phyloP scores from a whole-genome alignment of 2,329 filamentous ascomycete species.

The Aureobasidium vineae region DNA sequence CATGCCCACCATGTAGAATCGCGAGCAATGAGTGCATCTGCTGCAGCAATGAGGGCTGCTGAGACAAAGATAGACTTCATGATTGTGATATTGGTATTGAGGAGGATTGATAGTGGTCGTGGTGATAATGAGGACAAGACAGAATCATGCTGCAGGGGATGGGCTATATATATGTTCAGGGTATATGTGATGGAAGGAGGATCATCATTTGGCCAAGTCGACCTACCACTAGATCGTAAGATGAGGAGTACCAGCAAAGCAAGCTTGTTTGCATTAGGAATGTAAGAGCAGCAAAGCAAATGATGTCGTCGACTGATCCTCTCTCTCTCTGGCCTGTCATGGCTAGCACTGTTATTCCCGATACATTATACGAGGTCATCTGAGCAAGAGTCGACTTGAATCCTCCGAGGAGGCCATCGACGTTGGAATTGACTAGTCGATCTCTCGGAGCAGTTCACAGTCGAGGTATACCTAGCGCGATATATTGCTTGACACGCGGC shows the following conservation, averaged over 20 bases:
- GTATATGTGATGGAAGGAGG: not conserved
- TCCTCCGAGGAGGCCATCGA: not conserved
- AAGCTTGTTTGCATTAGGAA: conserved; percentile 20
- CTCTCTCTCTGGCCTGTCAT: not conserved
- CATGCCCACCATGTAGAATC: conserved; percentile 38
- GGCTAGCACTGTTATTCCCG: not conserved
- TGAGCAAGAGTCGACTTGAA: not conserved
- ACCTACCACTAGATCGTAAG: conserved; percentile 8
- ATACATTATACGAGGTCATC: conserved; percentile 23
- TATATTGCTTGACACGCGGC: not conserved
- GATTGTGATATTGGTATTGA: conserved; percentile 11
- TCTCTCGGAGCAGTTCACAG: not conserved
- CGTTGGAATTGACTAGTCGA: conserved; percentile 11
- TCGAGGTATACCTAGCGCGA: conserved; percentile 12
- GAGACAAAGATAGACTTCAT: conserved; percentile 42
- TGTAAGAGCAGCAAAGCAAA: conserved; percentile 22
- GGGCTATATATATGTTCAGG: conserved; percentile 14
- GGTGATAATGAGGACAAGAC: conserved; percentile 2
- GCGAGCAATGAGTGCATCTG: conserved; percentile 42
- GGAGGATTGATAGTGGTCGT: not conserved
- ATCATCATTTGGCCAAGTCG: conserved; percentile 4
- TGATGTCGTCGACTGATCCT: conserved; percentile 8
- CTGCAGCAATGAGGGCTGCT: conserved; percentile 36
- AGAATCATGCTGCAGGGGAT: not conserved
- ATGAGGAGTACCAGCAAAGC: conserved; percentile 24